Evolutionary conservation across 768 basidiomycete genomes (phyloP), one percentile per base, ranked within the genome.

Genomic region (Russula dissimulans): DNA sequence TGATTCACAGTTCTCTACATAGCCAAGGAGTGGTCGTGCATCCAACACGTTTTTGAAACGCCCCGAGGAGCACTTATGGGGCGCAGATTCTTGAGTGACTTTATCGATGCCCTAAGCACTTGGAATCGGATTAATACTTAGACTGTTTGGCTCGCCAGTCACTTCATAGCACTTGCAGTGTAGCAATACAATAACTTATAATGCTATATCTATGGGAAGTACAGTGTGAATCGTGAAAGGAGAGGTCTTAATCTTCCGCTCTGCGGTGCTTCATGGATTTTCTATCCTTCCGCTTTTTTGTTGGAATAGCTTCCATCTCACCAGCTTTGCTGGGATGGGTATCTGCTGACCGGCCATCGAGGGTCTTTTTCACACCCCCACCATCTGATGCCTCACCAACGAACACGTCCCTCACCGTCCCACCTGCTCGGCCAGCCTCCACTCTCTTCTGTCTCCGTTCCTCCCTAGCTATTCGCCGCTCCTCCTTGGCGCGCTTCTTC

Each of bases 381-480:
- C 42, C 48, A 11, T 26, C 22, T 26, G n/a, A 5, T 38, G 34
- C 17, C 41, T 38, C 53, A 17, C 34, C 59, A 4, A 29, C 38
- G 6, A 34, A 46, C 38, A 32, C 57, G 22, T 34, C 56, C 3
- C 44, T 26, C 22, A 26, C 22, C 22, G 22, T 26, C 22, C 22
- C 22, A 26, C 22, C 43, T 15, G 50, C 9, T 38, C 38, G 43
- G 43, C 41, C 41, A 15, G 49, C 65, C n/a, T 65, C 61, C 31
- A 45, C 66, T 52, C 56, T 64, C 57, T 70, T 71, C 18, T 61
- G 68, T 60, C 69, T 74, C 57, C 67, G 69, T 65, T 71, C 72
- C 17, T 68, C 68, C 65, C 73, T 76, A 58, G 70, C 72, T 54
- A 57, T 63, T 51, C 65, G 61, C 57, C 66, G 65, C 15, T 64